Percentiles rank a stretch among this genome's conserved stretches.
These are phyloP conservation scores for Lachancea dasiensis DNA, from an alignment of 805 yeast species.

Conservation along the genomic window DNA sequence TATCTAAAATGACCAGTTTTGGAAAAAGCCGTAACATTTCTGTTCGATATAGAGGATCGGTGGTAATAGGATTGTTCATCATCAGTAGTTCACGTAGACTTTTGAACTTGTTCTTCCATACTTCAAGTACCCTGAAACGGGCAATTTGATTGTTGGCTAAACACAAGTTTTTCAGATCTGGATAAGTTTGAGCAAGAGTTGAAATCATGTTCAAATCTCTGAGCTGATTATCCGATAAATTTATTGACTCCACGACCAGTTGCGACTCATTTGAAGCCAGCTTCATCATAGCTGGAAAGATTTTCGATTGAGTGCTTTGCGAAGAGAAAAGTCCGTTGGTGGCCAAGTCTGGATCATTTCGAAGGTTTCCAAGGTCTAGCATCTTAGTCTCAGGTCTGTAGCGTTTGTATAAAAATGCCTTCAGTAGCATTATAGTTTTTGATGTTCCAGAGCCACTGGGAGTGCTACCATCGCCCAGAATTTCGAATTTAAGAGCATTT, in stretches of 20 bases:
- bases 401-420: slow-evolving; percentile 54
- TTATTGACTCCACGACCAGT: slow-evolving; percentile 57
- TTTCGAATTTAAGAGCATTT: slow-evolving; percentile 49
- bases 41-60: slow-evolving; percentile 42
- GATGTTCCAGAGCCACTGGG: slow-evolving; percentile 24
- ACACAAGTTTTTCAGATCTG: slow-evolving; percentile 70
- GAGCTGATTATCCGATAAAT: slow-evolving; percentile 60
- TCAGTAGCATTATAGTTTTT: slow-evolving; percentile 57
- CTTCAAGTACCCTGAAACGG: slow-evolving; percentile 54
- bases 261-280: slow-evolving; percentile 53
- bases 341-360: slow-evolving; percentile 54
- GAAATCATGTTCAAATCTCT: slow-evolving; percentile 54
- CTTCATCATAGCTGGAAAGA: slow-evolving; percentile 86
- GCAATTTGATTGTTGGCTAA: slow-evolving; percentile 68
- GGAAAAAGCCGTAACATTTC: slow-evolving; percentile 75
- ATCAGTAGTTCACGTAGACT: slow-evolving; percentile 71
- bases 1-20: slow-evolving; percentile 71
- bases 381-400: slow-evolving; percentile 60
- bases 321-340: slow-evolving; percentile 61
- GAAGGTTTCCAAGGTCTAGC: slow-evolving; percentile 62
- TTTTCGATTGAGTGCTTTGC: slow-evolving; percentile 61
- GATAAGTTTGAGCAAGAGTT: slow-evolving; percentile 67
- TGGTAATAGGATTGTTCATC: slow-evolving; percentile 65
- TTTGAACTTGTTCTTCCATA: slow-evolving; percentile 72
- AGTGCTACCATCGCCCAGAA: slow-evolving; percentile 22